Percentiles rank a stretch among this genome's conserved stretches.
phyloP scores from a whole-genome alignment of 1,284 basidiomycete species.

The Ceratobasidium sp. region DNA sequence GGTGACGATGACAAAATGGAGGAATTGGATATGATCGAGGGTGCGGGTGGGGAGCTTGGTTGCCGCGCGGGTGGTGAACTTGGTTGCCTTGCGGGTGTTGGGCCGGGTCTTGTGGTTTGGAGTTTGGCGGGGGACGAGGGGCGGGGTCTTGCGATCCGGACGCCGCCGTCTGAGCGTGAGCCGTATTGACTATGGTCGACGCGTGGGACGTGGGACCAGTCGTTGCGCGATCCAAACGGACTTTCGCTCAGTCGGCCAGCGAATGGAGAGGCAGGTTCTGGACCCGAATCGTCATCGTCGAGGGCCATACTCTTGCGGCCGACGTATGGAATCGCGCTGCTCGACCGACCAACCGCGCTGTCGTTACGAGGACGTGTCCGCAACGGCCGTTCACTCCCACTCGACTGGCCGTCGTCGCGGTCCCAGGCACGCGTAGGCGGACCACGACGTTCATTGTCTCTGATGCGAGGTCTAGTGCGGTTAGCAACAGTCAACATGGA shows the following conservation, averaged over 20 bases:
- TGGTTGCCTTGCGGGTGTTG: too few relatives aligned
- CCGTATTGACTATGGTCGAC: background rate
- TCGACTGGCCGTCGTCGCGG: background rate
- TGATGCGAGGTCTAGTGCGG: constrained; percentile 2
- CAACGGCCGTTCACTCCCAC: constrained; percentile 1
- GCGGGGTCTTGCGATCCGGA: background rate
- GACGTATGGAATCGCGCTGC: background rate
- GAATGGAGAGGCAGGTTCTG: background rate
- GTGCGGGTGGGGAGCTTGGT: background rate
- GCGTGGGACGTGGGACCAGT: background rate
- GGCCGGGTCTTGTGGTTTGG: too few relatives aligned
- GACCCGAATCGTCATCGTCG: background rate
- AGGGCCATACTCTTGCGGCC: background rate
- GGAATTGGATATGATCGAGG: background rate
- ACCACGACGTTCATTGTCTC: constrained; percentile 2
- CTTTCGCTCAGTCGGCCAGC: constrained; percentile 7
- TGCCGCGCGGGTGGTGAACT: background rate
- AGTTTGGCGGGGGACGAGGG: background rate
- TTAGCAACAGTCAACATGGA: background rate
- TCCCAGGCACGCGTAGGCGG: constrained; percentile 10
- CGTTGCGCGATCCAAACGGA: background rate
- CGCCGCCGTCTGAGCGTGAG: constrained; percentile 5
- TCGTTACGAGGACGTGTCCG: background rate
- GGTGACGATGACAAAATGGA: too few relatives aligned
- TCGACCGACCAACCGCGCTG: background rate